Evolutionary conservation across 176 grass and related monocot species (phyloP), one percentile per base, ranked within the genome.

Genomic region (Oryza brachyantha): DNA sequence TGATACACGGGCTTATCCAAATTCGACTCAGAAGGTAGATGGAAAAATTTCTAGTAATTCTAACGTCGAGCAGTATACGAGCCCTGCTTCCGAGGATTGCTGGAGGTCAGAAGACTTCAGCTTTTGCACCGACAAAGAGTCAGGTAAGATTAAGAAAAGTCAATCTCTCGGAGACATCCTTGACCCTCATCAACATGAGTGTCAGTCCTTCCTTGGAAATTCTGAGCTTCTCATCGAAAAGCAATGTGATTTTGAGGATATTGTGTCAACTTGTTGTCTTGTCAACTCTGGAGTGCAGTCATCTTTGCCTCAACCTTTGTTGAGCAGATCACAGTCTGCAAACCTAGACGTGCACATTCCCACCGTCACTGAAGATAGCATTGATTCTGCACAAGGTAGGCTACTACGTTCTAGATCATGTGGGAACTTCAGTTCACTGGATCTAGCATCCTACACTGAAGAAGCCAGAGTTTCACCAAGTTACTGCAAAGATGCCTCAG

Each of bases 261-360:
- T 25, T 8, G 2, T 17, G 39, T 43, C 24, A 28, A 28, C 66
- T 70, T 43, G 40, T 43, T 13, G 7, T 3, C 35, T 70, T 70
- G 22, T 70, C 66, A 70, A 43, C 66, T 70, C 38, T 13, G 66
- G 43, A 70, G 38, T 27, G 66, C 66, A 70, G 38, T 70, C 66
- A 42, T 70, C 22, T 27, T 70, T 39, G 38, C 66, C 39, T 70
- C 38, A 43, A 27, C 38, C 66, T 70, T 5, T 70, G 66, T 43
- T 66, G 32, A 66, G 3, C 32, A 37, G 64, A 66, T 37, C 64
- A 37, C 63, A 66, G 17, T 66, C 64, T 22, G 19, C 19, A 21
- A 66, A 66, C 32, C 9, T 70, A 28, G 66, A 70, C 9, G 38
- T 26, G 66, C 35, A 43, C 66, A 43, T 41, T 70, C 24, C 22